Conservation (phyloP, 805 yeast species). For the Teunomyces pallodes region DNA sequence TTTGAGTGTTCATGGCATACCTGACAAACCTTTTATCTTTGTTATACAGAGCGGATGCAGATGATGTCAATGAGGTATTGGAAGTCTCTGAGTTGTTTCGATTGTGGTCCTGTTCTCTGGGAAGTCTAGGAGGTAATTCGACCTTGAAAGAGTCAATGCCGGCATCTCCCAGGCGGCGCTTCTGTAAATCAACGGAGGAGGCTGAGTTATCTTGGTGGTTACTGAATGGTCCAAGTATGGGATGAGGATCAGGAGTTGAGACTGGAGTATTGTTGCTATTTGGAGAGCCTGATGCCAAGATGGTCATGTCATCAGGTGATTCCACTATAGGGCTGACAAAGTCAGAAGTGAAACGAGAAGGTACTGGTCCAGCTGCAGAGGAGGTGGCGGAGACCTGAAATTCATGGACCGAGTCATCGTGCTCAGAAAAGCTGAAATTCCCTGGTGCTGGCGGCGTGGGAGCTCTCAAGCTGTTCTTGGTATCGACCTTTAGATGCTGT, state of each 20-base stretch:
- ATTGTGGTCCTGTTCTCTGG: conserved; percentile 14
- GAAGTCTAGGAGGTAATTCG: not conserved
- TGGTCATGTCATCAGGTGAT: conserved; percentile 9
- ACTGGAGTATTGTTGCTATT: too few species aligned
- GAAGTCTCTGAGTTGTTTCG: conserved; percentile 39
- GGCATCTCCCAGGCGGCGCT: not conserved
- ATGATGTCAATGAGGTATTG: conserved; percentile 28
- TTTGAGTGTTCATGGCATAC: conserved; percentile 41
- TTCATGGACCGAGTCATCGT: conserved; percentile 21
- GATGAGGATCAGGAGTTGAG: not conserved
- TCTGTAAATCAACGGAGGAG: not conserved
- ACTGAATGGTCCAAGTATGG: not conserved
- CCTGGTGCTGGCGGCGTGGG: conserved; percentile 1
- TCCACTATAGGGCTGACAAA: conserved; percentile 17
- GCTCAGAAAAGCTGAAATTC: conserved; percentile 24
- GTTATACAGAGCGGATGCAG: conserved; percentile 28
- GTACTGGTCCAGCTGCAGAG: not conserved
- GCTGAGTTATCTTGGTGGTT: not conserved
- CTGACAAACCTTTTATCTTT: conserved; percentile 41
- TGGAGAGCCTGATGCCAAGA: not conserved
- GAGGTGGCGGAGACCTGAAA: conserved; percentile 16
- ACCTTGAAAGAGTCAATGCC: not conserved
- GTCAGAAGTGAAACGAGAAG: conserved; percentile 7
- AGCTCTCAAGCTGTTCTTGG: not conserved
- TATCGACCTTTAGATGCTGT: not conserved